Base-by-base conservation (phyloP, 164 flowering plant species). In the Nelumbo lutea region DNA sequence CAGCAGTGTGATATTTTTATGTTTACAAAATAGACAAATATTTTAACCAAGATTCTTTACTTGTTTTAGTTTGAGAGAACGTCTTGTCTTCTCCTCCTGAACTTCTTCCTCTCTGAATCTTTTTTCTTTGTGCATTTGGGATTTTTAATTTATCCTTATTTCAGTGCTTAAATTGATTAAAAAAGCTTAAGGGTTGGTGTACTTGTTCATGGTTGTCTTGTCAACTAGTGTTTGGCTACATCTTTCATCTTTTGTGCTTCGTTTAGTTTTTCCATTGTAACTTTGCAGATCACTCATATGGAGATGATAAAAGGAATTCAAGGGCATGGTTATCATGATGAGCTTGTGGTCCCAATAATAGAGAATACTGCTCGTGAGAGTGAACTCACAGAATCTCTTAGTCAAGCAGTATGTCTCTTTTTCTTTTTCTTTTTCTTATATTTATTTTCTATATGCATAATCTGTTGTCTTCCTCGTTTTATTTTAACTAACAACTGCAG, bases 301-400 rank as follows among this genome's bases (percentile, higher is more conserved):
- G 99, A 96, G 78, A 93, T 96, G 99, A 93, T 96, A 45, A 96
- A 93, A 82, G 98, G 99, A 77, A 93, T 96, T 68, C 82, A 87
- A 80, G 99, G 98, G 67, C 99, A 93, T 82, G 99, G 99, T 46
- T 96, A 96, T 69, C 79, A 93, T 76, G 98, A 96, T 78, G 98
- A 93, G 77, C 98, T 96, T 75, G 93, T 96, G 69, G 81, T 96
- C 52, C 98, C 98, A 47, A 96, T 96, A 64, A 86, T 96, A 75
- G 99, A 96, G 79, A 96, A 96, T 68, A 89, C 97, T 62, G 99
- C 99, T 41, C 87, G 85, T 81, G 99, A 96, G 76, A 51, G 85
- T 11, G 98, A 96, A 77, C 98, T 96, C 59, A 95, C 99, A 50
- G 93, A 90, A 58, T 86, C 98, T 72, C 91, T 96, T 67, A 83